Evolutionary conservation across 345 rosid genomes (phyloP), one percentile per base, ranked within the genome.

Genomic region (Adansonia digitata): DNA sequence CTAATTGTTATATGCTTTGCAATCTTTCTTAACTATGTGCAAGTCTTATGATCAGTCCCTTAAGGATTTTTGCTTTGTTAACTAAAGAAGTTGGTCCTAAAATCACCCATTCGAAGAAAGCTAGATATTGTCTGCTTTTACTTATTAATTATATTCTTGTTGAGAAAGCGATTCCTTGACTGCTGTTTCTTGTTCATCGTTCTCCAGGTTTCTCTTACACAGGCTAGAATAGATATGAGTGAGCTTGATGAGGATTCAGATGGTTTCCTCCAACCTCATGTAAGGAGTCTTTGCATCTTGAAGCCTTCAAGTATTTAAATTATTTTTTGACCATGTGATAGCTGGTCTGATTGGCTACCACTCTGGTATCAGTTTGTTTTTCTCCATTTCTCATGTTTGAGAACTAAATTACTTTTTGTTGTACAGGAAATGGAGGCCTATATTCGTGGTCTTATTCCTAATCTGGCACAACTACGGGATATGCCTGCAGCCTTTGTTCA

Each of bases 221-320:
- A 93, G 81, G 99, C 99, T 70, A 91, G 98, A 84, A 95, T 95
- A 73, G 98, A 93, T 78, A 95, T 93, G 99, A 95, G 99, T 78
- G 99, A 95, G 84, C 97, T 95, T 64, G 99, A 93, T 56, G 97
- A 95, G 80, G 99, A 93, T 80, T 93, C 98, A 72, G 99, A 95
- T 81, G 99, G 99, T 81, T 95, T 95, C 79, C 98, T 95, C 80
- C 98, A 89, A 72, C 77, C 92, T 83, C 84, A 86, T 81, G 99
- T 95, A 87, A 74, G 80, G 46, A 46, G 6, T 63, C 37, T 68
- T 7, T 65, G 69, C 71, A 20, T 57, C 29, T 64, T 67, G 55
- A 29, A 22, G 39, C 56, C 20, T 68, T 74, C 9, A 14, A 65
- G 37, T 13, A 43, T 69, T 81, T 55, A 26, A 49, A 59, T 56